These are phyloP conservation scores for Cardiospermum halicacabum DNA, from an alignment of 345 rosid species.

Conservation along the genomic window DNA sequence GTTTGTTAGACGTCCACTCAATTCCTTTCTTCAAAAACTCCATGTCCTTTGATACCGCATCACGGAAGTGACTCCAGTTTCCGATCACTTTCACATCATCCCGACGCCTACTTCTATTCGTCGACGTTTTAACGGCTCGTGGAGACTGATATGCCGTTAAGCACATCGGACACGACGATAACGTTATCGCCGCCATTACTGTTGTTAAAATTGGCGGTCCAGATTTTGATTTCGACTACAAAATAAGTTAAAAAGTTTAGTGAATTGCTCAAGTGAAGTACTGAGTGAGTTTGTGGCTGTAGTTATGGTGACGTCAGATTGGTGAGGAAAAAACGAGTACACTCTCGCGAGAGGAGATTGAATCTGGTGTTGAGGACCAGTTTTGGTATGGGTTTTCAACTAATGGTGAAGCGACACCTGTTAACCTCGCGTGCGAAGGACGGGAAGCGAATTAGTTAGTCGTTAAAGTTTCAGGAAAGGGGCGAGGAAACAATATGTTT, in stretches of 20 bases:
- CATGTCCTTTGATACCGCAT: slow-evolving; percentile 57
- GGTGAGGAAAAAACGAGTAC: neutral
- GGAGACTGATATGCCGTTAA: slow-evolving; percentile 15
- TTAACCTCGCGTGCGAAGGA: neutral
- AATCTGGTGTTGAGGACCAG: neutral
- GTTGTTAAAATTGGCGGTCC: slow-evolving; percentile 4
- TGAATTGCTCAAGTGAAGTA: neutral
- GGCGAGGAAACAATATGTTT: too few species aligned
- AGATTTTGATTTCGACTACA: neutral
- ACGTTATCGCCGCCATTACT: slow-evolving; percentile 23
- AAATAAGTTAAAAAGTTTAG: neutral
- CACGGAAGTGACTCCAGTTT: slow-evolving; percentile 55
- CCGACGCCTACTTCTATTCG: slow-evolving; percentile 27
- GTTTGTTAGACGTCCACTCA: slow-evolving; percentile 64
- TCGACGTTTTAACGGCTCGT: slow-evolving; percentile 19
- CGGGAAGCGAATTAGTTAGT: neutral
- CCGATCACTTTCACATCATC: slow-evolving; percentile 30
- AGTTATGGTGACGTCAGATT: neutral
- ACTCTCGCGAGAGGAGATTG: neutral
- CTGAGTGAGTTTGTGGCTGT: neutral
- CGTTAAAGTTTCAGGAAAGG: neutral
- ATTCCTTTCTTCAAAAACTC: slow-evolving; percentile 49
- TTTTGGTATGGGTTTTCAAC: neutral
- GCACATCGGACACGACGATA: slow-evolving; percentile 15
- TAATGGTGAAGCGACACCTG: neutral